A percentile compares a stretch with the other conserved stretches of the same genome.
These are phyloP conservation scores for Eimeria tenella DNA, from an alignment of 169 alveolate genomes.

Conservation along the genomic window DNA sequence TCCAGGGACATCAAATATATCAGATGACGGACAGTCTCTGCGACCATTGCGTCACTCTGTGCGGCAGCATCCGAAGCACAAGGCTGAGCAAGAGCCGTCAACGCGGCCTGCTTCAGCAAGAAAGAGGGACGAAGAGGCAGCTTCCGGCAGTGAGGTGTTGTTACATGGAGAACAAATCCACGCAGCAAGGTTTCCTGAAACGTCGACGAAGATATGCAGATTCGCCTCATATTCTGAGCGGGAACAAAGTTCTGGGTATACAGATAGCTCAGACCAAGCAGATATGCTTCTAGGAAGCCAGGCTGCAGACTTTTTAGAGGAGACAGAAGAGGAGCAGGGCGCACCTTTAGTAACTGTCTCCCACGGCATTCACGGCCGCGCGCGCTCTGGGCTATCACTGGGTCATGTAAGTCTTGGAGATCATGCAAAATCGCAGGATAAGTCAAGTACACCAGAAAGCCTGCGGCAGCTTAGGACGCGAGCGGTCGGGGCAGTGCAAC, in stretches of 20 bases:
- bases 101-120: background rate
- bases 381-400: background rate
- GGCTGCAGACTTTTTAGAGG: background rate
- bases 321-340: background rate
- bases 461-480: conserved; percentile 24
- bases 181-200: background rate
- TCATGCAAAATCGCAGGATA: conserved; percentile 19
- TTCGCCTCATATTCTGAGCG: background rate
- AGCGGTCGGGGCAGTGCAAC: conserved; percentile 3
- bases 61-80: conserved; percentile 6
- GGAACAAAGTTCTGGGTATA: background rate
- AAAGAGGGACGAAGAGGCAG: background rate
- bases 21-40: background rate
- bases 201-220: background rate
- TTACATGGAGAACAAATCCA: background rate
- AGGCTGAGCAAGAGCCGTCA: background rate
- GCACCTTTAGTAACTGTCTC: background rate
- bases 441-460: background rate
- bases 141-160: background rate
- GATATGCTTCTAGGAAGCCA: too few species aligned
- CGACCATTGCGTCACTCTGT: background rate
- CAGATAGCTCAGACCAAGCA: too few species aligned
- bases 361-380: conserved; percentile 46
- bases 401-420: background rate
- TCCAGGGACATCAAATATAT: background rate